Conservation (phyloP, 1,284 basidiomycete genomes). For the Naganishia albida region DNA sequence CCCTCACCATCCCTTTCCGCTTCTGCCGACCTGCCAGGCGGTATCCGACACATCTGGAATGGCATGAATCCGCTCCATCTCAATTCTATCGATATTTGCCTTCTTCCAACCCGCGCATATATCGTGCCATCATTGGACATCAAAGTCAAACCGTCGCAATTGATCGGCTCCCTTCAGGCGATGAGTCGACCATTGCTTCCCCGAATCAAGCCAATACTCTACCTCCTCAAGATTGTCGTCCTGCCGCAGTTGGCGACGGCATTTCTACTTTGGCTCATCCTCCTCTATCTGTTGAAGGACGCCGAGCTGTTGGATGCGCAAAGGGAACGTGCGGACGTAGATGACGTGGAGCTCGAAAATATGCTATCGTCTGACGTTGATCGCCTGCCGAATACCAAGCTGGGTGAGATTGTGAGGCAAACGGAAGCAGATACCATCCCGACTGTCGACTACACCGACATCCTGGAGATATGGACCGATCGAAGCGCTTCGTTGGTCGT, state of each 20-base stretch:
- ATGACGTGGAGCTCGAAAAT: constrained; percentile 17
- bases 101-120: constrained; percentile 76
- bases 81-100: constrained; percentile 70
- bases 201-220: constrained; percentile 59
- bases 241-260: constrained; percentile 81
- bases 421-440: constrained; percentile 3
- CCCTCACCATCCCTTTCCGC: constrained; percentile 10
- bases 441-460: constrained; percentile 15
- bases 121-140: constrained; percentile 59
- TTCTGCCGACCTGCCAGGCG: constrained; percentile 1
- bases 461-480: constrained; percentile 19
- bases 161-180: constrained; percentile 14
- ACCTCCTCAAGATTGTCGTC: constrained; percentile 78
- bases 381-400: constrained; percentile 4
- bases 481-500: constrained; percentile 1
- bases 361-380: neutral
- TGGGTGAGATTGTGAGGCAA: constrained; percentile 11
- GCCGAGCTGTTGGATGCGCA: constrained; percentile 87
- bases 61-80: constrained; percentile 72
- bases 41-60: constrained; percentile 61
- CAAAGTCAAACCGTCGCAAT: constrained; percentile 44
- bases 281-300: constrained; percentile 89
- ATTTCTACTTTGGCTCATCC: constrained; percentile 69
- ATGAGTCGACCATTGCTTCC: constrained; percentile 47
- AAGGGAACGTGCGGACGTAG: constrained; percentile 54